Base-by-base conservation (phyloP, 176 grass and related monocot species). In the Oryza nivara region DNA sequence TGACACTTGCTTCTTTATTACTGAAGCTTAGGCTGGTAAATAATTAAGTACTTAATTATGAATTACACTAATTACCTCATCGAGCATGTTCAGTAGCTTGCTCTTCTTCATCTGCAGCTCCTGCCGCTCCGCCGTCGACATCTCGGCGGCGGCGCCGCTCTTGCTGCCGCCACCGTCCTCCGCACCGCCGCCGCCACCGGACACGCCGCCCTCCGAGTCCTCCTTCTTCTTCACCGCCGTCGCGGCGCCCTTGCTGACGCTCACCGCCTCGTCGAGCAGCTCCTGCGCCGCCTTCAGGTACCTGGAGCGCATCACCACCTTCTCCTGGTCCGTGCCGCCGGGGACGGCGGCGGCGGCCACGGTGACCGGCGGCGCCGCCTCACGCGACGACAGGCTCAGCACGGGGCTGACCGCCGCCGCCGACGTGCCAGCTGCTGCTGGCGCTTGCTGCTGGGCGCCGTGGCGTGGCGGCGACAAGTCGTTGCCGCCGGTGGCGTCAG, bases 81-180 rank as follows among this genome's bases (percentile, higher is more conserved):
- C 94, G 36, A 97, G 89, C 94, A 94, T 97, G 70, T 92, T 92
- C 64, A 89, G 78, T 20, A 97, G 94, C 76, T 97, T 97, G 75
- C 89, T 88, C 89, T 97, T 97, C 89, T 97, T 94, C 94, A 97
- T 90, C 85, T 90, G 92, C 30, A 92, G 60, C 88, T 97, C 94
- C 78, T 97, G 94, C 68, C 90, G 68, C 83, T 94, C 94, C 5
- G 92, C 92, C 13, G 89, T 92, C 4, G 92, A 79, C 51, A 97
- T 71, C 80, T 97, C 94, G 6, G 19, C 44, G 3, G 12, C 49
- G 49, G 2, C 30, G 32, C 65, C 54, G 72, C 83, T 58, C 72
- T 83, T 64, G 40, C 70, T 23, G 14, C 54, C 19, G 19, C 82
- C 15, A 28, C 77, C 67, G 71, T 74, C 79, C 46, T 77, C 83